Evolutionary conservation across 768 basidiomycete species (phyloP).

Genomic region (Suillus cothurnatus): DNA sequence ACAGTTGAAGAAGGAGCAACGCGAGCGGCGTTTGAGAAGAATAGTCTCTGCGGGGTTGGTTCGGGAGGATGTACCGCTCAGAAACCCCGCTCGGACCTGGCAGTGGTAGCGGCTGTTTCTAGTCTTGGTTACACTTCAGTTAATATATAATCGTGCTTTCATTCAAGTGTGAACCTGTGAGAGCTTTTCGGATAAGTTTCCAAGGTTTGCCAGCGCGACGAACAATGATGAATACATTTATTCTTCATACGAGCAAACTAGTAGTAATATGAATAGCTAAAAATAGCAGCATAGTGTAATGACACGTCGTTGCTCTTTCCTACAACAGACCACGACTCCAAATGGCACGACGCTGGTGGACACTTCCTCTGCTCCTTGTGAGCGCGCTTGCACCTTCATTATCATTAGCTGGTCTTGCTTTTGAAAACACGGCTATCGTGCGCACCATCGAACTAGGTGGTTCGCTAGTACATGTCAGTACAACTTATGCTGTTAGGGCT

Average conservation of each 20-base stretch:
- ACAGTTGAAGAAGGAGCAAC: slow-evolving; percentile 63
- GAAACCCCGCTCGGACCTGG: slow-evolving; percentile 74
- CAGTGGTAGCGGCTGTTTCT: slow-evolving; percentile 59
- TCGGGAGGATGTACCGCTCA: slow-evolving; percentile 78
- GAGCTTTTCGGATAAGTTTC: not conserved
- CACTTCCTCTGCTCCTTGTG: slow-evolving; percentile 46
- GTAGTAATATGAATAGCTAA: slow-evolving; percentile 6
- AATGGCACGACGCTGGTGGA: slow-evolving; percentile 49
- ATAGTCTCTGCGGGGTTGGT: slow-evolving; percentile 81
- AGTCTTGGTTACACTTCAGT: slow-evolving; percentile 1
- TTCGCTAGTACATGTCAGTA: slow-evolving; percentile 83
- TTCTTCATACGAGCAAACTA: not conserved
- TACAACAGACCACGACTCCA: slow-evolving; percentile 33
- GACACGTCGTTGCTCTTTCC: slow-evolving; percentile 23
- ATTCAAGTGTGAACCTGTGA: not conserved
- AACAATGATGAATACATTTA: not conserved
- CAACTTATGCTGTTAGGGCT: slow-evolving; percentile 83
- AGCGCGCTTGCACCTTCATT: slow-evolving; percentile 42
- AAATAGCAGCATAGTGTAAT: slow-evolving; percentile 19
- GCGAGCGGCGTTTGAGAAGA: slow-evolving; percentile 67
- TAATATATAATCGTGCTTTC: slow-evolving; percentile 2
- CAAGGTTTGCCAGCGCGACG: not conserved
- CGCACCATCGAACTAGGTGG: slow-evolving; percentile 91
- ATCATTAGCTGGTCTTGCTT: slow-evolving; percentile 50
- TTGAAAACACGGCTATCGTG: slow-evolving; percentile 89